Evolutionary conservation across 805 yeast species (phyloP), one percentile per base, ranked within the genome.

Genomic region (Kuraishia hungarica): DNA sequence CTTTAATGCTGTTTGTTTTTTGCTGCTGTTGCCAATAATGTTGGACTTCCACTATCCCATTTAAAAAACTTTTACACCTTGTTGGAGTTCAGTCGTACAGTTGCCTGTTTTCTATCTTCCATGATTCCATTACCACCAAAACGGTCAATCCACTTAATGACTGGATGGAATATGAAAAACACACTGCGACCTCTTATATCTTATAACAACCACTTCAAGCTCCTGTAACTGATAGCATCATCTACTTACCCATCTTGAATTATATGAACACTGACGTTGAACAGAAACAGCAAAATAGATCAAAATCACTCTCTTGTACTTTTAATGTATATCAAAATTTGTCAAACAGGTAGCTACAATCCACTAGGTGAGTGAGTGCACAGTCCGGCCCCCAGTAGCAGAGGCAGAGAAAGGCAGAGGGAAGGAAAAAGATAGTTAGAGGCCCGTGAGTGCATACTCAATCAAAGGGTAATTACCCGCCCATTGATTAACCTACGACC

Each of bases 231-330:
- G 50, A 48, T 48, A 48, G 6, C 24, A 46, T 17, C 50, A 48
- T 24, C 50, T 48, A 48, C 50, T 48, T 48, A 48, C 50, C 50
- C 50, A 48, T 48, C 50, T 48, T 48, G 26, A 24, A 48, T 48
- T 23, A 48, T 48, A 48, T 24, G 26, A 23, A 23, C 29, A 24
- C 29, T 35, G 43, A 35, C 43, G 43, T 35, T 35, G 11, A 10
- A 35, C 29, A 35, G n/a, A 35, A 35, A 35, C 43, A 35, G n/a
- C 43, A 35, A 15, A 35, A 35, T 35, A 13, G 43, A 4, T 22
- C 8, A 13, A 49, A 24, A 49, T 8, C 7, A 20, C 35, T 20
- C 28, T 23, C 20, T 49, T 20, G 21, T 24, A 24, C n/a, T 49
- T 20, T 23, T 24, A 24, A 49, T 49, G 20, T 23, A 49, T 49